A percentile compares a stretch with the other conserved stretches of the same genome.
Conservation (phyloP, 2,329 filamentous ascomycete genomes). For the Trichothecium roseum region DNA sequence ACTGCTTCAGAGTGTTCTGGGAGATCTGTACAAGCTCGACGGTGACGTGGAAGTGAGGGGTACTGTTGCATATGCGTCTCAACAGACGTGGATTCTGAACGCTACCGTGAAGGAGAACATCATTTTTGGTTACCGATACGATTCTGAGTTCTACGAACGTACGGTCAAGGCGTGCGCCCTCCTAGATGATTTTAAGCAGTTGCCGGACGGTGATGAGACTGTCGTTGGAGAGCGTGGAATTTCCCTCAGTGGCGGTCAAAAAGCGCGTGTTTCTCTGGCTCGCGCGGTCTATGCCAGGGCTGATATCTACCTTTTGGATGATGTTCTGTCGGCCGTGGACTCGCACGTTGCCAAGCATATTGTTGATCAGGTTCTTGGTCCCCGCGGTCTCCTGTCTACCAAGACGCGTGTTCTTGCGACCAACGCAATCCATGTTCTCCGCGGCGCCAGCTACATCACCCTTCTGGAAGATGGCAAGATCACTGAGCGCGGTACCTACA, state of each 20-base stretch:
- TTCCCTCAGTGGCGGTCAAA: constrained; percentile 90
- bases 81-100: constrained; percentile 95
- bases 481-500: constrained; percentile 80
- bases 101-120: constrained; percentile 96
- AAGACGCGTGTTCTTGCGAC: constrained; percentile 93
- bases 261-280: constrained; percentile 83
- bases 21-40: constrained; percentile 82
- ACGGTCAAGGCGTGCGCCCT: constrained; percentile 88
- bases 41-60: constrained; percentile 78
- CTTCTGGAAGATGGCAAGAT: constrained; percentile 76
- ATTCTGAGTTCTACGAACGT: constrained; percentile 87
- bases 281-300: constrained; percentile 92
- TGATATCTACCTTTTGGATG: constrained; percentile 92
- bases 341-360: constrained; percentile 93
- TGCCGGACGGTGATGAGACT: constrained; percentile 93
- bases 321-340: constrained; percentile 93
- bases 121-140: constrained; percentile 88
- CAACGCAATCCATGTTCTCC: constrained; percentile 85
- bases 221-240: constrained; percentile 96
- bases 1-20: constrained; percentile 76
- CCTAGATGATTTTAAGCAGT: constrained; percentile 77
- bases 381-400: constrained; percentile 66
- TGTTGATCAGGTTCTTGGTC: constrained; percentile 86
- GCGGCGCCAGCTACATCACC: constrained; percentile 81
- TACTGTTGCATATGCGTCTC: constrained; percentile 80